Conservation (phyloP, 352 stramenopile genomes). For the Aphanomyces cochlioides region DNA sequence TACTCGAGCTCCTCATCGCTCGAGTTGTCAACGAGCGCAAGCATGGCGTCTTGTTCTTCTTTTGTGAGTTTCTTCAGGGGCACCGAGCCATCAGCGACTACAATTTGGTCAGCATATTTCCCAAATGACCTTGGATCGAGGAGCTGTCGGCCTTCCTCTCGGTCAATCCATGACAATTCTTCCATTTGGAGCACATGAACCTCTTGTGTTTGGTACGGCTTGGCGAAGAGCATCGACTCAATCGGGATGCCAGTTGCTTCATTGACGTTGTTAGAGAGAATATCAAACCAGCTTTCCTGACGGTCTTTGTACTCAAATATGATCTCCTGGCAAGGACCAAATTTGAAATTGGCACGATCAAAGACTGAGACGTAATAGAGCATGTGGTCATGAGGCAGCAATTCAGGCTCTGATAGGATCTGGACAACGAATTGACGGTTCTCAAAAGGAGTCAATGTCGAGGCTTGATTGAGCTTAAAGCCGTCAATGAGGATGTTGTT, state of each 20-base stretch:
- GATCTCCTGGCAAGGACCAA: conserved; percentile 32
- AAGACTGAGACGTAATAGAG: conserved; percentile 68
- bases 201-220: conserved; percentile 58
- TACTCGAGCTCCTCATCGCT: background rate
- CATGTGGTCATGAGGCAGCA: conserved; percentile 44
- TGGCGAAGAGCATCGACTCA: conserved; percentile 53
- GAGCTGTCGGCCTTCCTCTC: background rate
- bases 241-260: conserved; percentile 45
- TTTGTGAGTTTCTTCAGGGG: conserved; percentile 41
- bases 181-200: conserved; percentile 66
- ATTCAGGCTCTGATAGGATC: conserved; percentile 54
- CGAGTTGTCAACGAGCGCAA: conserved; percentile 44
- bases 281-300: conserved; percentile 31
- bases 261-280: conserved; percentile 42
- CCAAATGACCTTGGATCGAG: background rate
- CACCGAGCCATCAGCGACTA: conserved; percentile 53
- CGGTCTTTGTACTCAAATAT: conserved; percentile 40
- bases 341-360: conserved; percentile 40
- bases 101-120: conserved; percentile 39
- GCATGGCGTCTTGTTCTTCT: conserved; percentile 38
- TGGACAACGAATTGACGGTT: conserved; percentile 68
- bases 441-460: conserved; percentile 67
- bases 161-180: background rate
- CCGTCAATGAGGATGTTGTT: conserved; percentile 62
- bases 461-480: conserved; percentile 57